Percentiles rank a stretch among this genome's conserved stretches.
These are phyloP conservation scores for Oryza officinalis DNA, from an alignment of 176 grass and related monocot species.

Conservation along the genomic window DNA sequence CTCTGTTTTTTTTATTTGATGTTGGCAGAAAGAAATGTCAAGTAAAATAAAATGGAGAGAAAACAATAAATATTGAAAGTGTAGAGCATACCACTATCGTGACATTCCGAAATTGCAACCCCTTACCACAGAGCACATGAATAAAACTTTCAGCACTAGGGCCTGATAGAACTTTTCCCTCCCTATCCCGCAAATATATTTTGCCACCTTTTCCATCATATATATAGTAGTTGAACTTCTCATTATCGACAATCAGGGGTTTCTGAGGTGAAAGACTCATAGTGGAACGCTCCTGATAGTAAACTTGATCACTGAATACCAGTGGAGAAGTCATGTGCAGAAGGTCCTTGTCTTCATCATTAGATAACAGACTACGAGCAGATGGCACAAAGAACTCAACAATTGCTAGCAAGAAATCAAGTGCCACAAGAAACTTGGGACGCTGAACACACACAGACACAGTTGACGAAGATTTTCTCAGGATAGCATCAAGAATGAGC, in stretches of 20 bases:
- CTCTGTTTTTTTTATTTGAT: too few relatives aligned
- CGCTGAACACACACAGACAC: conserved; percentile 79
- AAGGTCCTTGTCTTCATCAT: conserved; percentile 75
- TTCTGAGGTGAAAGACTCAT: conserved; percentile 80
- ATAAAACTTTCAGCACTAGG: conserved; percentile 77
- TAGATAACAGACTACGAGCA: conserved; percentile 66
- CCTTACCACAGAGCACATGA: conserved; percentile 74
- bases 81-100: conserved; percentile 78
- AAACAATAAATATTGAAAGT: conserved; percentile 27
- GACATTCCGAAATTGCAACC: conserved; percentile 83
- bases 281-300: conserved; percentile 60
- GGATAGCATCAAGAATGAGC: conserved; percentile 87
- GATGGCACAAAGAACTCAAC: conserved; percentile 96
- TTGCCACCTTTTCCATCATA: conserved; percentile 96
- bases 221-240: conserved; percentile 82
- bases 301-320: conserved; percentile 70
- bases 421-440: conserved; percentile 91
- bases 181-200: conserved; percentile 76
- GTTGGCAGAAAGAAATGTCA: too few relatives aligned
- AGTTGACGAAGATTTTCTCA: conserved; percentile 62
- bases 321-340: conserved; percentile 63
- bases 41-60: too few relatives aligned
- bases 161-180: conserved; percentile 59
- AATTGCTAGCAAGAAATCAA: conserved; percentile 88
- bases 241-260: conserved; percentile 89